Evolutionary conservation across 2,329 filamentous ascomycete genomes (phyloP), one percentile per base, ranked within the genome.

Genomic region (Epichloe hybrida): DNA sequence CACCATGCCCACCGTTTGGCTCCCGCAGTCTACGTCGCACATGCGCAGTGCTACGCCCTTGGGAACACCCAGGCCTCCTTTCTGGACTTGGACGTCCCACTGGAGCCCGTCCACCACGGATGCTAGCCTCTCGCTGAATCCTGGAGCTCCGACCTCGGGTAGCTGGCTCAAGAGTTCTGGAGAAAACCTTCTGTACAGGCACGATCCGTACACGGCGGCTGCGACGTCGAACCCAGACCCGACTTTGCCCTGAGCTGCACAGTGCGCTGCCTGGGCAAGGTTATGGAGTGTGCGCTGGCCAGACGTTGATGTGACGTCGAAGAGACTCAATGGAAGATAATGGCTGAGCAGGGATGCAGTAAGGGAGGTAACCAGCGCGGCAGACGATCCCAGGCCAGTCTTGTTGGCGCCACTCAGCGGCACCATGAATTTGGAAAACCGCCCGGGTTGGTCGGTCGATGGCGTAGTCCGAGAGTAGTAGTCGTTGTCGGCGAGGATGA

Each of bases 161-260:
- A 94, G 67, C 1, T 66, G 68, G 49, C 76, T 72, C 1, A 98
- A 75, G 12, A 95, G 73, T 0, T 75, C 71, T 0, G 93, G 90
- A 0, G 87, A 91, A 71, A 98, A 98, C n/a, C 93, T 84, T 20
- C 85, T 80, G 74, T 98, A 98, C 11, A 86, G 73, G 64, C 88
- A 95, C 15, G 87, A 90, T 15, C 93, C 93, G 66, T 88, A 96
- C 15, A 95, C 88, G 17, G 93, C 93, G 27, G 86, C 84, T 0
- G 91, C 93, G 49, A 98, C 86, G 64, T 98, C 93, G 65, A 98
- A 98, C 20, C 93, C 93, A 1, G 86, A 93, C 47, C 93, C 93
- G 17, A 98, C 83, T 68, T 98, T 98, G 23, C 93, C 93, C 70
- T 98, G 93, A 0, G 93, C 93, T 1, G 91, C 88, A 64, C 91